Evolutionary conservation across 2,329 filamentous ascomycete genomes (phyloP), one percentile per base, ranked within the genome.

Genomic region (Xylariaceae sp.): DNA sequence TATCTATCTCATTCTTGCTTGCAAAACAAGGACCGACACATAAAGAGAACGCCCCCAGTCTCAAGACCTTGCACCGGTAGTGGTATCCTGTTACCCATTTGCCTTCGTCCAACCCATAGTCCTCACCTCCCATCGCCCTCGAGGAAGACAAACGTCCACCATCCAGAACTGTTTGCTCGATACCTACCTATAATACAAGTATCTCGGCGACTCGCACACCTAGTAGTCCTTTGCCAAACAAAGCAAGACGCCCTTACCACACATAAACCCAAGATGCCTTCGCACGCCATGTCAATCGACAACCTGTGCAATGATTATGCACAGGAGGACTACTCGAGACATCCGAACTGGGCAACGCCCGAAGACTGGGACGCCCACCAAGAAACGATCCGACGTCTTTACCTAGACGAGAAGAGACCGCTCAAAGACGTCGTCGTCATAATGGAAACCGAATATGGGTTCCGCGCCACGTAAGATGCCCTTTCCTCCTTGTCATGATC

Each of bases 341-440:
- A 57, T 44, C 57, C 56, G 35, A 56, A 62, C 43, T 63, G 61
- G 61, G 61, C 61, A 43, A 59, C 61, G 3, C 61, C 61, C 2
- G 61, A 63, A 12, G 61, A 61, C 40, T 63, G 61, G 61, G 61
- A 63, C 30, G 49, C 51, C 47, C 56, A 63, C 37, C 61, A 63
- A 52, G 59, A 60, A 11, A 63, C 59, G 32, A 63, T 63, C 29
- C 55, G 61, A 34, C 61, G 59, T 3, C 54, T 63, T 50, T 63
- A 63, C 50, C 56, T 63, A n/a, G 61, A 63, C 45, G 61, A 63
- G 51, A 63, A 63, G 55, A 60, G 58, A 31, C 61, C 61, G n/a
- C 61, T 63, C 44, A 63, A 63, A 50, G 61, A 63, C 31, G 61
- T 63, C 1, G 61, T 63, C 43, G 54, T 60, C 35, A 63, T 63